These are phyloP conservation scores for Nakazawaea siamensis DNA, from an alignment of 805 yeast genomes.

Conservation along the genomic window DNA sequence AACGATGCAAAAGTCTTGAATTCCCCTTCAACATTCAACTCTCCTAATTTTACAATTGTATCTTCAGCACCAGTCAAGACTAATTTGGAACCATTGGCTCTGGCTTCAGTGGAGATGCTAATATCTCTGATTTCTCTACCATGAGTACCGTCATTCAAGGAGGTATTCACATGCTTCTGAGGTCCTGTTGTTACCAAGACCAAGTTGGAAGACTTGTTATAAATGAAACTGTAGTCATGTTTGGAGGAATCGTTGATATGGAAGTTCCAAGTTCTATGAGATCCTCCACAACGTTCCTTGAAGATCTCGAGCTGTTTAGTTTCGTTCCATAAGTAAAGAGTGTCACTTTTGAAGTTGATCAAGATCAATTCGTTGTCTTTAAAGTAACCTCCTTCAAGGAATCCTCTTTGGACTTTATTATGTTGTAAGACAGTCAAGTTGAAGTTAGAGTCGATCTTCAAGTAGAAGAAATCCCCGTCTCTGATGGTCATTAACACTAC, in stretches of 20 bases:
- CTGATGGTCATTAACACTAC: constrained; percentile 43
- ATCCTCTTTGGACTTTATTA: constrained; percentile 67
- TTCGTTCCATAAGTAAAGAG: constrained; percentile 78
- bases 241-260: constrained; percentile 15
- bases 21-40: constrained; percentile 29
- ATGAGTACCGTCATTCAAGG: constrained; percentile 62
- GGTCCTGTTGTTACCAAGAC: constrained; percentile 26
- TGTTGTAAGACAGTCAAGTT: constrained; percentile 31
- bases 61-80: constrained; percentile 86
- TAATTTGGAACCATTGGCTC: constrained; percentile 26
- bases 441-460: constrained; percentile 17
- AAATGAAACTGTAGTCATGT: constrained; percentile 37
- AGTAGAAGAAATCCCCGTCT: constrained; percentile 55
- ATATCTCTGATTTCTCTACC: constrained; percentile 87
- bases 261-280: constrained; percentile 79
- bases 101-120: constrained; percentile 31
- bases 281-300: constrained; percentile 80
- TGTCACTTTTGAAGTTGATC: constrained; percentile 77
- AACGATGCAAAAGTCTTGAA: constrained; percentile 48
- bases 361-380: constrained; percentile 41
- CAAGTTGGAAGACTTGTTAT: constrained; percentile 49
- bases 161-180: constrained; percentile 13
- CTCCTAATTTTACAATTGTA: constrained; percentile 61
- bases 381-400: constrained; percentile 63
- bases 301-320: constrained; percentile 62